Evolutionary conservation across 805 yeast species (phyloP), one percentile per base, ranked within the genome.

Genomic region (Ogataea salicorniae): DNA sequence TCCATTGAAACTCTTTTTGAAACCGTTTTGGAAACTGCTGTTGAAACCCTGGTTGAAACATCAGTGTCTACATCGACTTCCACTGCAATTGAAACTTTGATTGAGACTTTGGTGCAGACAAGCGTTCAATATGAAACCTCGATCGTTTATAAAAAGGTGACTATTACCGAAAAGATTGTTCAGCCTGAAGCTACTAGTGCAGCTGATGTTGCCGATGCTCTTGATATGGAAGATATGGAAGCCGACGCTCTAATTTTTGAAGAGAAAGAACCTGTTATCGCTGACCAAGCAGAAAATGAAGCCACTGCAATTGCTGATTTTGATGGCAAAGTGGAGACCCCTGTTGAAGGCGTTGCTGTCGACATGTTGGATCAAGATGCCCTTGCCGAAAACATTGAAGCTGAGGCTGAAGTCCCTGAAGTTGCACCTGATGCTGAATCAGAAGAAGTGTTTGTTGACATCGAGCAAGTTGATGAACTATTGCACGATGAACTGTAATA

Each of bases 1-100:
- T 15, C 29, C 13, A 7, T 35, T 23, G 41, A 45, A 40, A 36
- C 45, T 13, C 18, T 26, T 5, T 16, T 35, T 26, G 41, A 43
- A 22, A 38, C 51, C 7, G 41, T 37, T 29, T 39, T 17, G 40
- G 33, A 31, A 47, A 49, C 48, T 8, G 41, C 40, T 16, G 35
- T 41, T 17, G 45, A 46, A 33, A 48, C 54, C 14, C 31, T 33
- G n/a, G 43, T 44, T 34, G 46, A 35, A 39, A 47, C 53, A 9
- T 20, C 36, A 17, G 20, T 37, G 18, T 37, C 36, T 8, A 53
- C 54, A 5, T 34, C 40, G 18, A 50, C 53, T n/a, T 18, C 43
- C 33, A 18, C 40, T n/a, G 46, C 46, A 16, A 41, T 42, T 23
- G 38, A 37, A 14, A 45, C 41, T 29, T 37, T 51, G 4, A 47